Base-by-base conservation (phyloP, 139 green algal species). In the Tetraselmis chui region DNA sequence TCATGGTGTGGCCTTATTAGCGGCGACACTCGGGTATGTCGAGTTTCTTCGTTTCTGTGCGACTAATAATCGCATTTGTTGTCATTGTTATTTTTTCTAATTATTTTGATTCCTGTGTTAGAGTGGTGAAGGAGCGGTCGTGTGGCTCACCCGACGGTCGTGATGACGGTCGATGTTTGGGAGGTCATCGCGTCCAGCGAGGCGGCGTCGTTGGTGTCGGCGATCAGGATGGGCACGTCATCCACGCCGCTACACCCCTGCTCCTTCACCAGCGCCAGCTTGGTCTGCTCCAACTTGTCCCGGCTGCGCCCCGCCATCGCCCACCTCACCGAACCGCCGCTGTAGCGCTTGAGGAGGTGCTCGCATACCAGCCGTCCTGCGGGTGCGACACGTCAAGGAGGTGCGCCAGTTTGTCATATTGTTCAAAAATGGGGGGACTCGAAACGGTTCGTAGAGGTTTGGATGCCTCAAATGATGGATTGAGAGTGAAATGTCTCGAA, bases 281-380 rank as follows among this genome's bases (percentile, higher is more conserved):
- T 59, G 27, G 83, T 59, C 0, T 79, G 59, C 79, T 94, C 86
- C 26, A 98, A 85, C 86, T 96, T 96, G 2, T 83, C 83, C 23
- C 83, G n/a, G 79, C 90, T 92, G 1, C 94, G 85, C 0, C 92
- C 95, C 0, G 91, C 95, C 85, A 98, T 92, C 0, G 94, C 95
- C 93, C 93, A 97, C 25, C 83, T 86, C 1, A 92, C 77, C 31
- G 45, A 67, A 18, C 45, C 45, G 45, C 45, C 45, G 18, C 45
- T 67, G 83, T 97, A 97, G 29, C 91, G 83, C 0, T 77, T 77
- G 0, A 88, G 88, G 0, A 97, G 82, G 78, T 97, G 93, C 87
- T 97, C 89, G n/a, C 83, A 89, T 0, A 97, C 92, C 0, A 97
- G 83, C 11, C 86, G 80, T 0, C 91, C 91, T 0, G 89, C 5